These are phyloP conservation scores for Begonia loranthoides DNA, from an alignment of 306 rosid genomes.

Conservation along the genomic window DNA sequence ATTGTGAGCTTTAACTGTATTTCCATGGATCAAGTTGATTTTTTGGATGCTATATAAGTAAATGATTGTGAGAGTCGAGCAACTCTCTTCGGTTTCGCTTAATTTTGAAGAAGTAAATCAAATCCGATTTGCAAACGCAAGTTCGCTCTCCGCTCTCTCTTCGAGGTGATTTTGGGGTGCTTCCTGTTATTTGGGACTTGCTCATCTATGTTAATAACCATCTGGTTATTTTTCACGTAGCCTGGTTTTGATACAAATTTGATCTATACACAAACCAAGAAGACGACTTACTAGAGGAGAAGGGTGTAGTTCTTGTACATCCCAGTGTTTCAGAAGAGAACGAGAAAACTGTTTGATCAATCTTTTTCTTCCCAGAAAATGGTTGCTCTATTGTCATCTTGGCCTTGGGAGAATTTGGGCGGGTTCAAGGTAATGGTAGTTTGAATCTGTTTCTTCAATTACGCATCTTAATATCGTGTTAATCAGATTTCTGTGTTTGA, in stretches of 20 bases:
- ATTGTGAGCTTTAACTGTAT: constrained; percentile 6
- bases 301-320: too few species aligned
- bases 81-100: not conserved
- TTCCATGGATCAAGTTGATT: not conserved
- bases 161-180: not conserved
- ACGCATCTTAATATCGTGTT: too few species aligned
- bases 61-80: not conserved
- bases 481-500: too few species aligned
- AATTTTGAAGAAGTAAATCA: too few species aligned
- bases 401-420: constrained; percentile 91
- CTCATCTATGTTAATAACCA: not conserved
- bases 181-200: constrained; percentile 4
- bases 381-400: constrained; percentile 55
- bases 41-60: not conserved
- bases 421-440: constrained; percentile 39
- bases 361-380: constrained; percentile 13
- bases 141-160: not conserved
- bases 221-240: too few species aligned
- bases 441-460: too few species aligned
- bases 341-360: too few species aligned
- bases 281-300: too few species aligned
- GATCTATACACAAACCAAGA: too few species aligned
- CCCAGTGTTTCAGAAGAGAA: too few species aligned
- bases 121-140: constrained; percentile 5
- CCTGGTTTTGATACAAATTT: too few species aligned